Evolutionary conservation across 768 basidiomycete genomes (phyloP), one percentile per base, ranked within the genome.

Genomic region (Clavulina sp.): DNA sequence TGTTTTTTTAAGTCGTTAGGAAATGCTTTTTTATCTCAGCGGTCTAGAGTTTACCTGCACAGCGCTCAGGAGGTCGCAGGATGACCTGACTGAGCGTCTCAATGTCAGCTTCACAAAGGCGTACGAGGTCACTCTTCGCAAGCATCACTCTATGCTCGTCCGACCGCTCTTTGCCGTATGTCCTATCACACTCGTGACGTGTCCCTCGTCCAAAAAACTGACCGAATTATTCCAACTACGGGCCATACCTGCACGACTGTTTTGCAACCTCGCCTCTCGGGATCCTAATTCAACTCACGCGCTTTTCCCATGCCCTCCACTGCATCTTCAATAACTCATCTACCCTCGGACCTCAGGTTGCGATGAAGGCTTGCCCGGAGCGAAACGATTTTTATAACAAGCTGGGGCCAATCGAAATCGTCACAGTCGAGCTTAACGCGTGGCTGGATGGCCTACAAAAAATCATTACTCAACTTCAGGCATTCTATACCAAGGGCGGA

Each of bases 21-120:
- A n/a, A 19, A 32, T 29, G 26, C 21, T 13, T 3, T 34, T 24
- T 38, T 23, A 26, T 5, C 33, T 4, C 56, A 79, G 91, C 29
- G 95, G 89, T 2, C 75, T 92, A 49, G 75, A 77, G 28, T 99
- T 99, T 70, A 99, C 93, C 31, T 78, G 80, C 66, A 70, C 75
- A 52, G 84, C 84, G 0, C 75, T 99, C 24, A 73, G 82, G 56
- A 68, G 72, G 41, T 75, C 81, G 0, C 82, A 88, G 59, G 70
- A 68, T 3, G 74, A 92, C 65, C 69, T 75, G 41, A 61, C 62
- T 1, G 72, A 76, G 52, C 84, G 89, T 62, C 76, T 99, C 13
- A 59, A 76, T 2, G 66, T 57, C 0, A 83, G 83, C 19, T 99
- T 99, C 66, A 78, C 69, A 28, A 77, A 78, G 41, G 75, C 84